Percentiles rank a stretch among this genome's conserved stretches.
phyloP scores from a whole-genome alignment of 805 yeast genomes.

The Hanseniaspora nectarophila region DNA sequence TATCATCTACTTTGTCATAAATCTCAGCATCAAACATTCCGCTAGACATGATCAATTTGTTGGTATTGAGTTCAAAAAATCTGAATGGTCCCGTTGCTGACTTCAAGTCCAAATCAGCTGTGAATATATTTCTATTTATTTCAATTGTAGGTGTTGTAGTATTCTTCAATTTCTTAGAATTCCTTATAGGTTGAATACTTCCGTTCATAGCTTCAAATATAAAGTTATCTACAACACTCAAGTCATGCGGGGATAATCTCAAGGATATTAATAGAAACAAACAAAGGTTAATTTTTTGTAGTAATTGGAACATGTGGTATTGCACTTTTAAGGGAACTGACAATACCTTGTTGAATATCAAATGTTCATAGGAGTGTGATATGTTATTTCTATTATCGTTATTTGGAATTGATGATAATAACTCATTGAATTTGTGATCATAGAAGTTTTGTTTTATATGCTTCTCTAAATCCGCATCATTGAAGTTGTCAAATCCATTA shows the following conservation, averaged over 20 bases:
- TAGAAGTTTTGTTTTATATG: neutral
- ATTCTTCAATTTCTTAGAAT: conserved; percentile 8
- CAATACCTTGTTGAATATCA: conserved; percentile 13
- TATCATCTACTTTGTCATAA: conserved; percentile 16
- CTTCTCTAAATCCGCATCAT: neutral
- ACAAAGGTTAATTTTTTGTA: conserved; percentile 76
- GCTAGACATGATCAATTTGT: conserved; percentile 5
- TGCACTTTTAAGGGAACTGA: conserved; percentile 22
- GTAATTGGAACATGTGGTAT: conserved; percentile 37
- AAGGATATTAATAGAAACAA: conserved; percentile 79
- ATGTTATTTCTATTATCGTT: conserved; percentile 18
- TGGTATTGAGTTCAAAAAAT: conserved; percentile 10
- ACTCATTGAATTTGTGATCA: conserved; percentile 3
- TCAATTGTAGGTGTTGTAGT: conserved; percentile 2
- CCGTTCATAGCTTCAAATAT: conserved; percentile 73
- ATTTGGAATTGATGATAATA: conserved; percentile 19
- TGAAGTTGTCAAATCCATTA: neutral
- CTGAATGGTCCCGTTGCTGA: conserved; percentile 2
- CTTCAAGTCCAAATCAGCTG: neutral
- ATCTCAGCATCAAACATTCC: conserved; percentile 1
- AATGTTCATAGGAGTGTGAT: neutral
- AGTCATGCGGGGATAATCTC: conserved; percentile 77
- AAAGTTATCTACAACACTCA: conserved; percentile 70
- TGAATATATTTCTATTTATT: neutral
- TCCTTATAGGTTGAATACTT: conserved; percentile 13